Evolutionary conservation across 306 rosid genomes (phyloP).

Genomic region (Hippophae rhamnoides): DNA sequence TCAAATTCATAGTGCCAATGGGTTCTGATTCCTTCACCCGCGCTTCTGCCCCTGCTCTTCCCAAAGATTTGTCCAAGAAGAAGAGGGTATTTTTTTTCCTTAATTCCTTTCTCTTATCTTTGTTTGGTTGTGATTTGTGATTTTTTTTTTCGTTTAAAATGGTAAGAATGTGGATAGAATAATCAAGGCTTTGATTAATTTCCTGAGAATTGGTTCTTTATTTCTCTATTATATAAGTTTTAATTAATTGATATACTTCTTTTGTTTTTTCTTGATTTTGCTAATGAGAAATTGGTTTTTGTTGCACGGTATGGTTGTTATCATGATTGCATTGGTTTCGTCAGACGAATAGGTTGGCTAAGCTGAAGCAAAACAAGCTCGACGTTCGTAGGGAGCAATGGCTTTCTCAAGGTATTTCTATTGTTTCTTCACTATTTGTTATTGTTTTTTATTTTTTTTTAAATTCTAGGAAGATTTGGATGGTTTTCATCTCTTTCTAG

Average conservation of each 20-base stretch:
- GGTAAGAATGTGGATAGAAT: slow-evolving; percentile 1
- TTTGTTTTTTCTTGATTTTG: not conserved
- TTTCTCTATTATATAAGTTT: not conserved
- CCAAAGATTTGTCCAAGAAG: slow-evolving; percentile 37
- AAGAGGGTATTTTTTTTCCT: slow-evolving; percentile 22
- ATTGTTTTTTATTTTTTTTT: not conserved
- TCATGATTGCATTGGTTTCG: not conserved
- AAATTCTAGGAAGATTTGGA: not conserved
- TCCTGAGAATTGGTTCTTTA: not conserved
- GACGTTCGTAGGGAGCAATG: slow-evolving; percentile 65
- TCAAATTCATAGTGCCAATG: slow-evolving; percentile 22
- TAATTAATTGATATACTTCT: not conserved
- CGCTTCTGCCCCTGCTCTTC: slow-evolving; percentile 16
- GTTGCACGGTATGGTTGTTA: not conserved
- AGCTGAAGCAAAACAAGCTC: slow-evolving; percentile 58
- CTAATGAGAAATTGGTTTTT: not conserved
- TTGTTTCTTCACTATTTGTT: not conserved
- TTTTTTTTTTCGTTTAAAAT: not conserved
- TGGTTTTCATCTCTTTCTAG: not conserved
- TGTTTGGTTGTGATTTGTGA: not conserved
- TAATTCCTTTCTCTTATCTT: not conserved
- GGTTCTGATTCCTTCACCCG: slow-evolving; percentile 24
- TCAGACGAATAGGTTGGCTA: slow-evolving; percentile 43
- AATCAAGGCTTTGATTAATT: not conserved
- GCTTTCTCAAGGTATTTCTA: slow-evolving; percentile 46